Conservation (phyloP, 2,329 filamentous ascomycete species). For the Alternaria viburni region DNA sequence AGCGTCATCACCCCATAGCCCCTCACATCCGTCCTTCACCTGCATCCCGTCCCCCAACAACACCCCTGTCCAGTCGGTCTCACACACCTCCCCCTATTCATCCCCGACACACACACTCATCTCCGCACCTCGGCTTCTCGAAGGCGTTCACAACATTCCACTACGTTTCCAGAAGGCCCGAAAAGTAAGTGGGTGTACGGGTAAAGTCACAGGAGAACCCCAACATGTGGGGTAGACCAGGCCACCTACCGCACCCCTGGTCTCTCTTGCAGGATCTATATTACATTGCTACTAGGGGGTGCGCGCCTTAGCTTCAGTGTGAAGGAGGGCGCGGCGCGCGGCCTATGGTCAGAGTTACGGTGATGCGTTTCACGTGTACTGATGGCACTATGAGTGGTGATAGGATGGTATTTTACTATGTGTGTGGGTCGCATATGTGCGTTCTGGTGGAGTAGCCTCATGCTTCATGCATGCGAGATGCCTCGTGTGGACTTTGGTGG, state of each 20-base stretch:
- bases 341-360: background rate
- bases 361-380: background rate
- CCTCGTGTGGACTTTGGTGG: background rate
- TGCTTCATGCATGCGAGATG: background rate
- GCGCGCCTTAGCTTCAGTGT: background rate
- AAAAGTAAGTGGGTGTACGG: slow-evolving; percentile 2
- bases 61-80: background rate
- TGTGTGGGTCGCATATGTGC: background rate
- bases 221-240: slow-evolving; percentile 1
- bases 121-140: background rate
- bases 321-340: background rate
- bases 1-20: background rate
- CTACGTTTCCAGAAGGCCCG: slow-evolving; percentile 9
- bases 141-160: slow-evolving; percentile 3
- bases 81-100: background rate
- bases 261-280: slow-evolving; percentile 8
- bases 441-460: background rate
- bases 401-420: background rate
- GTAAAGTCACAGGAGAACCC: slow-evolving; percentile 6
- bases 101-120: background rate
- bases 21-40: background rate
- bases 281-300: background rate
- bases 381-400: background rate
- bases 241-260: background rate
- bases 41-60: background rate